phyloP scores from a whole-genome alignment of 352 stramenopile species.

The Globisporangium canariense region DNA sequence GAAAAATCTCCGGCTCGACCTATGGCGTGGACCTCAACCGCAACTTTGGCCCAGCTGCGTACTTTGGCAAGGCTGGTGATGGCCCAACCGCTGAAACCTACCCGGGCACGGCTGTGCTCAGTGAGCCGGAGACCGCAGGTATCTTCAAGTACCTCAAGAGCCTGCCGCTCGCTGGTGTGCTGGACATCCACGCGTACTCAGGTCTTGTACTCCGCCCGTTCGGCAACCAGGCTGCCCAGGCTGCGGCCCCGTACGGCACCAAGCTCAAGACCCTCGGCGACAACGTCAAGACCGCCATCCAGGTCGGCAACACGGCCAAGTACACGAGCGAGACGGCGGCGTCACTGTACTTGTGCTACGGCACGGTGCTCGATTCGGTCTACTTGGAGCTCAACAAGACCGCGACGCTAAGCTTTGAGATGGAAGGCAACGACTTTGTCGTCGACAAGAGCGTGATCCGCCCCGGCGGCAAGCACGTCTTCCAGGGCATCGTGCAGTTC shows the following conservation, averaged over 20 bases:
- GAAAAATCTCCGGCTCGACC: slow-evolving; percentile 14
- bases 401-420: slow-evolving; percentile 25
- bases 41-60: slow-evolving; percentile 23
- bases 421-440: slow-evolving; percentile 25
- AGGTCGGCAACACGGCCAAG: slow-evolving; percentile 10
- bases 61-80: slow-evolving; percentile 13
- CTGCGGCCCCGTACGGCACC: slow-evolving; percentile 14
- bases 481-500: slow-evolving; percentile 22
- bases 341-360: slow-evolving; percentile 26
- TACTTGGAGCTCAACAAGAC: slow-evolving; percentile 20
- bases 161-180: slow-evolving; percentile 15
- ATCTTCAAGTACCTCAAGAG: slow-evolving; percentile 22
- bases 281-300: slow-evolving; percentile 19
- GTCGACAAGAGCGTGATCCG: slow-evolving; percentile 20
- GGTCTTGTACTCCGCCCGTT: slow-evolving; percentile 21
- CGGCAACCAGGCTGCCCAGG: slow-evolving; percentile 15
- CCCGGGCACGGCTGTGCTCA: slow-evolving; percentile 15
- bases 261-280: slow-evolving; percentile 19
- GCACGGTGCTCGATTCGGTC: slow-evolving; percentile 25
- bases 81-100: slow-evolving; percentile 22
- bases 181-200: slow-evolving; percentile 30
- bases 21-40: slow-evolving; percentile 33
- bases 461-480: slow-evolving; percentile 19
- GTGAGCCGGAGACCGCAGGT: slow-evolving; percentile 25
- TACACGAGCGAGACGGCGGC: slow-evolving; percentile 22